phyloP scores from a whole-genome alignment of 495 filamentous ascomycete genomes.

The Cetradonia linearis region DNA sequence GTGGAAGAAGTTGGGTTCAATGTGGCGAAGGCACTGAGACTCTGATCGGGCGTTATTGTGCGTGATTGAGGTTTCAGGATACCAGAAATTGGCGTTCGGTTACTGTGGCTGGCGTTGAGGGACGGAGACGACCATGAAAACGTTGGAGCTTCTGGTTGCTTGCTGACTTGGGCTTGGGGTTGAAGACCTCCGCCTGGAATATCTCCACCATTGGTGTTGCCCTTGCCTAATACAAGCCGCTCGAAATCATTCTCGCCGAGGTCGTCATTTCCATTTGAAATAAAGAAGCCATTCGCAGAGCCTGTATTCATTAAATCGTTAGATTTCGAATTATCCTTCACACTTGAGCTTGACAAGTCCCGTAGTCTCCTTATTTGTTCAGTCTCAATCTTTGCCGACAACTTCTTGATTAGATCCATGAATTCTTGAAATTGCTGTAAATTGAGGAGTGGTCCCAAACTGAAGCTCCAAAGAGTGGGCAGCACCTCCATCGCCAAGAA shows the following conservation, averaged over 20 bases:
- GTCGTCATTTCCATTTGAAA: conserved; percentile 29
- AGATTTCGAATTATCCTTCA: conserved; percentile 26
- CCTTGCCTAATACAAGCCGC: conserved; percentile 66
- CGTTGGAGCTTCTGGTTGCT: conserved; percentile 29
- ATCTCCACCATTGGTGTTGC: conserved; percentile 27
- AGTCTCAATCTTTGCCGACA: conserved; percentile 71
- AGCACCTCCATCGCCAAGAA: conserved; percentile 87
- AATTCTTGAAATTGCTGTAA: conserved; percentile 78
- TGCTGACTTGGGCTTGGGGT: conserved; percentile 24
- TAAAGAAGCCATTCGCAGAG: conserved; percentile 27
- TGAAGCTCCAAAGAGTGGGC: conserved; percentile 85
- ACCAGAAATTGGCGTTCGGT: conserved; percentile 22
- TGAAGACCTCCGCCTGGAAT: conserved; percentile 33
- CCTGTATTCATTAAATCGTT: conserved; percentile 35
- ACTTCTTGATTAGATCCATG: conserved; percentile 71
- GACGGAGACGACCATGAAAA: conserved; percentile 40
- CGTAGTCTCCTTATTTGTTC: conserved; percentile 81
- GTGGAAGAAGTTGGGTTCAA: conserved; percentile 33
- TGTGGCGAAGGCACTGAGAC: conserved; percentile 40
- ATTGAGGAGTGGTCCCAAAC: conserved; percentile 77
- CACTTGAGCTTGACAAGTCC: conserved; percentile 49
- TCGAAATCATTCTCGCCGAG: conserved; percentile 69
- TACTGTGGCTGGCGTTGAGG: conserved; percentile 20
- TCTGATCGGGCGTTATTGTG: conserved; percentile 45
- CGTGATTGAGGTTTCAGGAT: conserved; percentile 31